These are phyloP conservation scores for Nicotiana knightiana DNA, from an alignment of 257 asterid genomes.

Conservation along the genomic window DNA sequence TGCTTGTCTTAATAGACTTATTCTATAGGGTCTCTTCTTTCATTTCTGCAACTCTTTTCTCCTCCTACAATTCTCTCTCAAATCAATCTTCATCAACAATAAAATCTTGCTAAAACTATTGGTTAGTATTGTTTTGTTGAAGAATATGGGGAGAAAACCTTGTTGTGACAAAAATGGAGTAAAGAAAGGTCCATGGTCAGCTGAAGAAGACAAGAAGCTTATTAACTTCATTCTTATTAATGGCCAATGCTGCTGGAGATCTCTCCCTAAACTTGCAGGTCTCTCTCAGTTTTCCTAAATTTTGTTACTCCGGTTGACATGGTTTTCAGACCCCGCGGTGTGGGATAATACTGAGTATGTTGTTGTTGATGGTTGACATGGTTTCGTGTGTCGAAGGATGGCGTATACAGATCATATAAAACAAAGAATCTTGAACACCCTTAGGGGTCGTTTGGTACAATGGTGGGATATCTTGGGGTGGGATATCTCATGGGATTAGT, in stretches of 20 bases:
- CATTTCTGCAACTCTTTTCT: not conserved
- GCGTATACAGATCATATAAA: too few species aligned
- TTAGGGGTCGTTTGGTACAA: too few species aligned
- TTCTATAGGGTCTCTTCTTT: not conserved
- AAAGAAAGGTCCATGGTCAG: slow-evolving; percentile 97
- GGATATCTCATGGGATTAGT: too few species aligned
- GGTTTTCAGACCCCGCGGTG: too few species aligned
- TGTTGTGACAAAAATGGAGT: slow-evolving; percentile 92
- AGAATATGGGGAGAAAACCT: slow-evolving; percentile 81
- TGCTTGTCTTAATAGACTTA: not conserved
- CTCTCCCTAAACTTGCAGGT: slow-evolving; percentile 97
- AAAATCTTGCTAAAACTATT: not conserved
- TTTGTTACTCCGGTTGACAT: not conserved
- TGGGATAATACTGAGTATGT: too few species aligned
- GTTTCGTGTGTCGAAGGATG: not conserved
- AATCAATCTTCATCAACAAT: not conserved
- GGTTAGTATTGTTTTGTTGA: not conserved
- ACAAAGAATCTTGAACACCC: too few species aligned
- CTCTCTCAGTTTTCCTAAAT: not conserved
- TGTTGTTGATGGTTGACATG: not conserved
- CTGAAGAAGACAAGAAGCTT: slow-evolving; percentile 83
- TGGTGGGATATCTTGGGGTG: too few species aligned
- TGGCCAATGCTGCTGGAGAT: slow-evolving; percentile 99
- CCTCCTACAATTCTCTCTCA: not conserved
- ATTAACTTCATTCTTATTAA: slow-evolving; percentile 64